A percentile compares a stretch with the other conserved stretches of the same genome.
Evolutionary conservation across 148 eudicot genomes (phyloP).

Genomic region (Hydrangea macrophylla): DNA sequence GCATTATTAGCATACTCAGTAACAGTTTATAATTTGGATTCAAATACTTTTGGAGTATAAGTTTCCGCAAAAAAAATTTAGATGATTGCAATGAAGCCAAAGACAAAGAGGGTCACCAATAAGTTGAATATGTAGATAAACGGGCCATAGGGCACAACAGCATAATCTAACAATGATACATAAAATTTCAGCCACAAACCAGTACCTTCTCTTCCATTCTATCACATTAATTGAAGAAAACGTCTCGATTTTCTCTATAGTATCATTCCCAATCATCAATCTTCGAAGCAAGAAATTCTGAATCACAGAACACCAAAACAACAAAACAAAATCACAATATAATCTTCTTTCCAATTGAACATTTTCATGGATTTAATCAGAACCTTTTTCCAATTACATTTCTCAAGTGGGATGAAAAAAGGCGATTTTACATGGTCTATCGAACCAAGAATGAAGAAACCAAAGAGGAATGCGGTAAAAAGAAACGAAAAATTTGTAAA

Average conservation of each 20-base stretch:
- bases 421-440: not conserved
- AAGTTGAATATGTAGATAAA: not conserved
- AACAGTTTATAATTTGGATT: not conserved
- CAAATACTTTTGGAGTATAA: not conserved
- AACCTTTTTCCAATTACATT: not conserved
- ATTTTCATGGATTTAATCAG: not conserved
- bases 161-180: too few relatives aligned
- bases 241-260: conserved; percentile 10
- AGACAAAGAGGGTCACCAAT: not conserved
- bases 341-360: not conserved
- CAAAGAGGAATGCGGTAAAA: not conserved
- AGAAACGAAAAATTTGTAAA: not conserved
- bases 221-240: conserved; percentile 12
- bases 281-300: conserved; percentile 20
- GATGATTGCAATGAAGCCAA: not conserved
- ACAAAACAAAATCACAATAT: not conserved
- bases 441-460: not conserved
- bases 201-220: conserved; percentile 24
- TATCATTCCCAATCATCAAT: conserved; percentile 21
- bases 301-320: not conserved
- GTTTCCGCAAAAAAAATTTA: not conserved
- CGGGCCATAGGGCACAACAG: not conserved
- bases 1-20: too few relatives aligned
- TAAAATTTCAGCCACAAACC: not conserved
- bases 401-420: not conserved